phyloP scores from a whole-genome alignment of 805 yeast species.

The Saccharomycopsis sp. region DNA sequence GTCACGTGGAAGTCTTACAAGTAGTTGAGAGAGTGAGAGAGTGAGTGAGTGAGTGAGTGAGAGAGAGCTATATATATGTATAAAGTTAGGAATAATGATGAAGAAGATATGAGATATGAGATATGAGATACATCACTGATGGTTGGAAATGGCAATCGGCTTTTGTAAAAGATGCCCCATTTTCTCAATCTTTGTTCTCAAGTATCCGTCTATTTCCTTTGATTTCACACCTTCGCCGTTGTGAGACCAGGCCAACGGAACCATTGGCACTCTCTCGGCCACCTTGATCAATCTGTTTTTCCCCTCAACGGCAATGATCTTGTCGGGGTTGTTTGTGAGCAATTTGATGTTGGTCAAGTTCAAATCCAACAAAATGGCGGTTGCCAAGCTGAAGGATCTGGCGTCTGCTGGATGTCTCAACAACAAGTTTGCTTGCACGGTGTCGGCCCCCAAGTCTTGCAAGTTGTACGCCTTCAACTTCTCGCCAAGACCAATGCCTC shows the following conservation, averaged over 20 bases:
- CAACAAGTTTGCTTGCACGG: slow-evolving; percentile 90
- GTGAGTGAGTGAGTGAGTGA: too few species aligned
- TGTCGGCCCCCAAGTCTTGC: slow-evolving; percentile 97
- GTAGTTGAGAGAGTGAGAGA: too few species aligned
- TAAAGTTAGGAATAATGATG: too few species aligned
- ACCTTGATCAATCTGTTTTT: slow-evolving; percentile 65
- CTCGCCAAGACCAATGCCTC: slow-evolving; percentile 98
- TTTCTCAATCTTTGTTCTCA: slow-evolving; percentile 87
- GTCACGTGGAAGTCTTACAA: too few species aligned
- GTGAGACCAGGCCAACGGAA: slow-evolving; percentile 81
- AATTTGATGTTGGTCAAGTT: slow-evolving; percentile 65
- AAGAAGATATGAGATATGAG: too few species aligned
- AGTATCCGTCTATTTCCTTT: slow-evolving; percentile 83
- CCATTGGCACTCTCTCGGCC: slow-evolving; percentile 88
- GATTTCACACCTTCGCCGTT: slow-evolving; percentile 60
- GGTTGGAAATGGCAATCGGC: slow-evolving; percentile 25
- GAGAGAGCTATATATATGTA: too few species aligned
- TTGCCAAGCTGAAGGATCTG: slow-evolving; percentile 88
- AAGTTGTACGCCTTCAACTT: slow-evolving; percentile 92
- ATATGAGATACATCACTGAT: too few species aligned
- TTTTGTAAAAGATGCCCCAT: slow-evolving; percentile 87
- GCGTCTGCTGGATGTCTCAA: slow-evolving; percentile 97
- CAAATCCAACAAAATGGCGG: slow-evolving; percentile 81
- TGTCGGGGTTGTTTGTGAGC: slow-evolving; percentile 93
- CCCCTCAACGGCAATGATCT: slow-evolving; percentile 91